A percentile compares a stretch with the other conserved stretches of the same genome.
Conservation (phyloP, 805 yeast species). For the Priceomyces carsonii region DNA sequence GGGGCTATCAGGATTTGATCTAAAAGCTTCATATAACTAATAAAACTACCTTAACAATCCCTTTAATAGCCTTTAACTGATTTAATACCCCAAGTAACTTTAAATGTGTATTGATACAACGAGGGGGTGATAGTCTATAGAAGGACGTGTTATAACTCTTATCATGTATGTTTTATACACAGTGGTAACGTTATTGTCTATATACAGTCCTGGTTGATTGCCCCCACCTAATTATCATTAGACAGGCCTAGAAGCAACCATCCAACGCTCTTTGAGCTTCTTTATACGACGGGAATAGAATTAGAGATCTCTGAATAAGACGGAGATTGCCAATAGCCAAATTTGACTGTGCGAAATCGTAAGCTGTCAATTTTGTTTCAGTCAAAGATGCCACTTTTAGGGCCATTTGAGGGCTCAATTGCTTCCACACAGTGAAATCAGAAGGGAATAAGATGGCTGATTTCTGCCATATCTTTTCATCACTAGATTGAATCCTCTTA, state of each 20-base stretch:
- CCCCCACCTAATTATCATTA: no score
- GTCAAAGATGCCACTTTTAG: conserved; percentile 56
- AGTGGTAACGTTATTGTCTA: no score
- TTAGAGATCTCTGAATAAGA: conserved; percentile 66
- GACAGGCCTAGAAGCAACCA: conserved; percentile 9
- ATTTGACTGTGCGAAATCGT: conserved; percentile 53
- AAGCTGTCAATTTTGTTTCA: conserved; percentile 51
- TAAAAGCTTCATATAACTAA: no score
- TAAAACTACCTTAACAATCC: no score
- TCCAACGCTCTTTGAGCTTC: conserved; percentile 10
- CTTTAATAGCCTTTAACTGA: no score
- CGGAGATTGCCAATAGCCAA: conserved; percentile 48
- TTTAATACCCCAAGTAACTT: no score
- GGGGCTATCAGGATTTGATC: no score
- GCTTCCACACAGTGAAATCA: conserved; percentile 67
- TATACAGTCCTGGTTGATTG: no score
- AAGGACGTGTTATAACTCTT: no score
- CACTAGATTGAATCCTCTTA: conserved; percentile 29
- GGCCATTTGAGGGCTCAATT: conserved; percentile 57
- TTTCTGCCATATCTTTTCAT: conserved; percentile 56
- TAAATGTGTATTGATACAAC: no score
- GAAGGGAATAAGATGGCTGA: conserved; percentile 75
- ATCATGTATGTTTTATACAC: no score
- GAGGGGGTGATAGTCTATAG: no score
- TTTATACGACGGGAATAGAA: conserved; percentile 52